These are phyloP conservation scores for Clarireedia homoeocarpa DNA, from an alignment of 2,329 filamentous ascomycete genomes.

Conservation along the genomic window DNA sequence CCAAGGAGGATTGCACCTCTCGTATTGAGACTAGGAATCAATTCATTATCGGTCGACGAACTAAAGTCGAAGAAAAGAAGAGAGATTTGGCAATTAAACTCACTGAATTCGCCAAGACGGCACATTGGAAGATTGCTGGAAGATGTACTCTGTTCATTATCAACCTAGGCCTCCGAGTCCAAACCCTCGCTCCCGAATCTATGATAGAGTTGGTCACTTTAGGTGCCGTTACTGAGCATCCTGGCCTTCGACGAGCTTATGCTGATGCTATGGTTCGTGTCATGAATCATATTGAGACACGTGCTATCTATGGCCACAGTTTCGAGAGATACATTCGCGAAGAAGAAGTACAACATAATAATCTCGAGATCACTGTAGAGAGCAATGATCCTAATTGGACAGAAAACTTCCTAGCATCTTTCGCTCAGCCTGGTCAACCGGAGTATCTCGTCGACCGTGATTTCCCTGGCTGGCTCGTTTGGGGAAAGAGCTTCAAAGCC, in stretches of 20 bases:
- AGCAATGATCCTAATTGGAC: conserved; percentile 76
- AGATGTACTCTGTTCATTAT: conserved; percentile 85
- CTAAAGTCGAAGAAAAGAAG: conserved; percentile 78
- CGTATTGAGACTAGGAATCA: conserved; percentile 60
- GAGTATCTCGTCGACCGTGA: conserved; percentile 90
- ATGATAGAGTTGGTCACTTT: conserved; percentile 76
- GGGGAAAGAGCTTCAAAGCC: conserved; percentile 80
- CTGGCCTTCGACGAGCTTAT: conserved; percentile 74
- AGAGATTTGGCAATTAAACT: conserved; percentile 72
- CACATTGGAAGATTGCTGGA: conserved; percentile 95
- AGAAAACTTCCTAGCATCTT: conserved; percentile 65
- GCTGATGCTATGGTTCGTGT: conserved; percentile 66
- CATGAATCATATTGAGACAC: conserved; percentile 81
- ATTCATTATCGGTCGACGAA: conserved; percentile 67
- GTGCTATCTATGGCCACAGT: conserved; percentile 76
- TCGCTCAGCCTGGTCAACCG: conserved; percentile 62
- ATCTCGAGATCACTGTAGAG: conserved; percentile 64
- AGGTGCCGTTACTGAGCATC: conserved; percentile 85
- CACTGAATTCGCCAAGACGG: conserved; percentile 64
- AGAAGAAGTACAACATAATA: conserved; percentile 69
- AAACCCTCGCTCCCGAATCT: conserved; percentile 71
- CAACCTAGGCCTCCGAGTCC: conserved; percentile 86
- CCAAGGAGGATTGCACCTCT: conserved; percentile 23
- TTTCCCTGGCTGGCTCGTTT: conserved; percentile 92
- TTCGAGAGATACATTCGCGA: conserved; percentile 82